A percentile compares a stretch with the other conserved stretches of the same genome.
Conservation (phyloP, 805 yeast genomes). For the Kockiozyma suomiensis region DNA sequence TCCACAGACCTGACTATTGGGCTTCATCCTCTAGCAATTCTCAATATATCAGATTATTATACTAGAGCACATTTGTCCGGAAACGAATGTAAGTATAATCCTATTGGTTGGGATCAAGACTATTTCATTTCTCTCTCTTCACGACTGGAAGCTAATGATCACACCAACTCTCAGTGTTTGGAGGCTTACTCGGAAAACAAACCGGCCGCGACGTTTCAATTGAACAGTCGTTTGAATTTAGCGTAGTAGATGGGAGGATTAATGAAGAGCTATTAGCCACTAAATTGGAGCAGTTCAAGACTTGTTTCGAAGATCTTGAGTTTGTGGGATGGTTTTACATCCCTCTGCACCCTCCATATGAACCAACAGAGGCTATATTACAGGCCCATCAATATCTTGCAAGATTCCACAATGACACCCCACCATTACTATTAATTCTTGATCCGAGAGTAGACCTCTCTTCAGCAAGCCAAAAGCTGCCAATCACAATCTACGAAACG, state of each 20-base stretch:
- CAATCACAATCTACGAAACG: slow-evolving; percentile 29
- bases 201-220: slow-evolving; percentile 39
- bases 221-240: slow-evolving; percentile 42
- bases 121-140: too few relatives aligned
- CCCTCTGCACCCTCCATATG: slow-evolving; percentile 31
- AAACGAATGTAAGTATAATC: slow-evolving; percentile 29
- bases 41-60: slow-evolving; percentile 43
- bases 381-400: slow-evolving; percentile 25
- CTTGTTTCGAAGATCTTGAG: slow-evolving; percentile 40
- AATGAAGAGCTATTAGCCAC: slow-evolving; percentile 36
- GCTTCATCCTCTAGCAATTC: slow-evolving; percentile 43
- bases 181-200: slow-evolving; percentile 42
- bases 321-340: slow-evolving; percentile 43
- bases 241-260: slow-evolving; percentile 28
- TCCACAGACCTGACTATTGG: slow-evolving; percentile 29
- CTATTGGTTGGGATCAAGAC: too few relatives aligned
- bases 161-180: slow-evolving; percentile 35
- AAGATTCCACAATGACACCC: slow-evolving; percentile 29
- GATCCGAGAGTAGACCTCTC: slow-evolving; percentile 8
- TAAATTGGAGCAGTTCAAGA: slow-evolving; percentile 38
- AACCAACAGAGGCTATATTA: slow-evolving; percentile 28
- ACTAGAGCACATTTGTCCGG: slow-evolving; percentile 36
- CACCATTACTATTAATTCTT: slow-evolving; percentile 26
- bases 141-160: too few relatives aligned
- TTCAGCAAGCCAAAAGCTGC: slow-evolving; percentile 17